Evolutionary conservation across 495 filamentous ascomycete genomes (phyloP).

Genomic region (Aspergillus ostianus): DNA sequence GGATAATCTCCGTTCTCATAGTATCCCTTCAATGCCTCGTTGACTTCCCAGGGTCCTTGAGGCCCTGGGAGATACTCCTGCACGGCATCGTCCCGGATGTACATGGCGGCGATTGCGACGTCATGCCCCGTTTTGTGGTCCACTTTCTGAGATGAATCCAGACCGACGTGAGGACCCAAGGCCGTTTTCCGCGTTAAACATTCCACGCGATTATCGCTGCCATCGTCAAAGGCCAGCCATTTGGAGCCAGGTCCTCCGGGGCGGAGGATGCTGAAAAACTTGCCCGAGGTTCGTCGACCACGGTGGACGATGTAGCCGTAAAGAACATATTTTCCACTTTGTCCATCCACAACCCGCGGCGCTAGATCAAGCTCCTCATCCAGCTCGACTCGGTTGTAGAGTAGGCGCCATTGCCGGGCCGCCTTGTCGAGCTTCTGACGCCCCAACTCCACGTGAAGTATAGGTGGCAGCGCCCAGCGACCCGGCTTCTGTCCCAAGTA

Average conservation of each 20-base stretch:
- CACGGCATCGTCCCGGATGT: slow-evolving; percentile 55
- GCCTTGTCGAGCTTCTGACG: slow-evolving; percentile 54
- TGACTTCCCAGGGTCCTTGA: slow-evolving; percentile 42
- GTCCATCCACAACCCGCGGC: slow-evolving; percentile 31
- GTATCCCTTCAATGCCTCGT: slow-evolving; percentile 35
- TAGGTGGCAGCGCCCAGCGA: slow-evolving; percentile 41
- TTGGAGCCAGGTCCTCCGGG: slow-evolving; percentile 54
- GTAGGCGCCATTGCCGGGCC: slow-evolving; percentile 55
- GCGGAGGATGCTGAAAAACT: slow-evolving; percentile 61
- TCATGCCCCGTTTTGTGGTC: slow-evolving; percentile 54
- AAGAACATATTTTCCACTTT: slow-evolving; percentile 51
- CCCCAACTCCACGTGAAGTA: slow-evolving; percentile 59
- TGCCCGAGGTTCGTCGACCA: slow-evolving; percentile 57
- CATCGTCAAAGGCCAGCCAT: slow-evolving; percentile 62
- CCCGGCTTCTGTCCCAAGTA: slow-evolving; percentile 37
- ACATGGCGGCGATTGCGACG: slow-evolving; percentile 56
- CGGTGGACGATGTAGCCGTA: slow-evolving; percentile 63
- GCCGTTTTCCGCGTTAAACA: slow-evolving; percentile 59
- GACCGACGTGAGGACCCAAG: slow-evolving; percentile 52
- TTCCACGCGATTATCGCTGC: slow-evolving; percentile 53
- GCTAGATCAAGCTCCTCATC: slow-evolving; percentile 53
- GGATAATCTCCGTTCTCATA: slow-evolving; percentile 35
- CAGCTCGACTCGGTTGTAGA: slow-evolving; percentile 55
- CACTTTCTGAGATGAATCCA: slow-evolving; percentile 33
- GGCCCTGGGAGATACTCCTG: slow-evolving; percentile 42